Evolutionary conservation across 257 asterid species (phyloP).

Genomic region (Solanum lignicaule): DNA sequence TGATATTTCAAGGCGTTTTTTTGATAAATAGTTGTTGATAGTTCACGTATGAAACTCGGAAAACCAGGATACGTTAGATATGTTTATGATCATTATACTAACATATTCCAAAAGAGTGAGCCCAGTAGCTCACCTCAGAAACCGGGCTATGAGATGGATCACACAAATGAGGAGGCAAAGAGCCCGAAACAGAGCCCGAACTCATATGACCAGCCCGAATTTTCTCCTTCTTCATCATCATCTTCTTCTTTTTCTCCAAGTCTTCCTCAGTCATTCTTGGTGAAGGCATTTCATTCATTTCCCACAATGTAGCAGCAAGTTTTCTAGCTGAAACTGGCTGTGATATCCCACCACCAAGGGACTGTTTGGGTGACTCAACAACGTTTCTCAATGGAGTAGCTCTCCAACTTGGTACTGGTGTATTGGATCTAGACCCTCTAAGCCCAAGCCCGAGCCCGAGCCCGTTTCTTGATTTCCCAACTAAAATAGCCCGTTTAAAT

Average conservation of each 20-base stretch:
- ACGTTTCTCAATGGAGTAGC: conserved; percentile 40
- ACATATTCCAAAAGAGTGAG: not conserved
- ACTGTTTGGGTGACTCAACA: conserved; percentile 49
- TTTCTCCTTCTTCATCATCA: conserved; percentile 32
- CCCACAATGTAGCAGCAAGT: conserved; percentile 93
- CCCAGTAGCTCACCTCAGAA: conserved; percentile 44
- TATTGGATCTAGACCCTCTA: conserved; percentile 75
- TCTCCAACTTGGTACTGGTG: conserved; percentile 89
- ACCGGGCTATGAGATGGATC: conserved; percentile 84
- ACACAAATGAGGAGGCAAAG: conserved; percentile 59
- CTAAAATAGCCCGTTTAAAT: conserved; percentile 68
- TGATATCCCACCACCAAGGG: conserved; percentile 47
- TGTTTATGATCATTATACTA: not conserved
- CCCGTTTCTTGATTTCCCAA: conserved; percentile 66
- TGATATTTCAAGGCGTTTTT: not conserved
- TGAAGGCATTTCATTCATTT: conserved; percentile 74
- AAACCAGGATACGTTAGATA: not conserved
- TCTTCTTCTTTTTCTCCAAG: conserved; percentile 21
- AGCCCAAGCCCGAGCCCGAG: conserved; percentile 12
- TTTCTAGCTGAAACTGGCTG: conserved; percentile 81
- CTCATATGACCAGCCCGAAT: conserved; percentile 21
- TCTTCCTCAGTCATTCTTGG: conserved; percentile 50
- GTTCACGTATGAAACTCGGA: not conserved
- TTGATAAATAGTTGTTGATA: not conserved
- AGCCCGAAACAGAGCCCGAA: conserved; percentile 29